These are phyloP conservation scores for Botrytis tulipae DNA, from an alignment of 2,329 filamentous ascomycete genomes.

Conservation along the genomic window DNA sequence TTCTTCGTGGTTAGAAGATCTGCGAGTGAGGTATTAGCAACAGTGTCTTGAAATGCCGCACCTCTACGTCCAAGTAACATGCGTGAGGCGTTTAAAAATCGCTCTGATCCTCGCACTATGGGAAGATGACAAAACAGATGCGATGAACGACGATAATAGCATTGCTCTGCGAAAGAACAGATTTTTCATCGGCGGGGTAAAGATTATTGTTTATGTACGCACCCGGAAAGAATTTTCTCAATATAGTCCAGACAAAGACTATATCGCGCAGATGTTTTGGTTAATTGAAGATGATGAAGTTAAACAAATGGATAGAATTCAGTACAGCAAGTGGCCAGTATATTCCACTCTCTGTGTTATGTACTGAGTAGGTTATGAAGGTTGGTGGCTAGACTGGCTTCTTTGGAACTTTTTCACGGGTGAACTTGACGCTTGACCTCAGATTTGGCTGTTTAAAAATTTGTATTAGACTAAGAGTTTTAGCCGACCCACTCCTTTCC, in stretches of 20 bases:
- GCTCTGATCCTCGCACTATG: background rate
- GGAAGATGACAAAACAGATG: background rate
- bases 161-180: background rate
- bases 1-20: constrained; percentile 15
- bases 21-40: constrained; percentile 15
- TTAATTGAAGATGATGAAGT: background rate
- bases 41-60: constrained; percentile 16
- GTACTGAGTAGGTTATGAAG: background rate
- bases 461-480: background rate
- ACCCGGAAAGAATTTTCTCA: background rate
- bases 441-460: constrained; percentile 3
- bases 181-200: constrained; percentile 6
- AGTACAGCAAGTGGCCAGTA: background rate
- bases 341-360: background rate
- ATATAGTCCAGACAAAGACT: background rate
- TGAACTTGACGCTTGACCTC: background rate
- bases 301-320: background rate
- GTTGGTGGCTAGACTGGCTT: background rate
- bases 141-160: background rate
- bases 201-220: background rate
- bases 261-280: background rate
- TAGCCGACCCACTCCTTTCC: background rate
- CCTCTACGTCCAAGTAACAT: background rate
- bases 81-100: background rate
- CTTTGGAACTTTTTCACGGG: background rate